Evolutionary conservation across 78 protist genomes (phyloP).

Genomic region (Dictyostelium capitatum): DNA sequence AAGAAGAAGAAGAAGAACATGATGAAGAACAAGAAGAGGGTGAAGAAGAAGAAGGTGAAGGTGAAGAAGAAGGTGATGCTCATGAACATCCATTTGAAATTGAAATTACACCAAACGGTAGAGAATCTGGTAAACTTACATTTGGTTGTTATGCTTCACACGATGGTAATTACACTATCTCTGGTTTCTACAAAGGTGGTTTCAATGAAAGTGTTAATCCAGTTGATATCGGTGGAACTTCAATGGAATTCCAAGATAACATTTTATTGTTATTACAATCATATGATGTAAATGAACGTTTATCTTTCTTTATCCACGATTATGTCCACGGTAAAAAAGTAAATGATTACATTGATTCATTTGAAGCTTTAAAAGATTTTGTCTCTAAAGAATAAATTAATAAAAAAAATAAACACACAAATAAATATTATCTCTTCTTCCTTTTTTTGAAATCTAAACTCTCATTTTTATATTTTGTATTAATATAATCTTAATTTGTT

Average conservation of each 20-base stretch:
- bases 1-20: slow-evolving; percentile 22
- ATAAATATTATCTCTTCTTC: not conserved
- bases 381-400: slow-evolving; percentile 26
- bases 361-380: slow-evolving; percentile 68
- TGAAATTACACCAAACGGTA: slow-evolving; percentile 39
- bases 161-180: slow-evolving; percentile 70
- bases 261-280: slow-evolving; percentile 61
- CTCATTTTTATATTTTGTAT: too few species aligned
- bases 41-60: slow-evolving; percentile 30
- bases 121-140: slow-evolving; percentile 13
- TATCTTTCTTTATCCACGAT: slow-evolving; percentile 77
- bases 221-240: slow-evolving; percentile 68
- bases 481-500: too few species aligned
- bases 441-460: too few species aligned
- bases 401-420: not conserved
- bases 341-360: slow-evolving; percentile 49
- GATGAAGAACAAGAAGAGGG: slow-evolving; percentile 23
- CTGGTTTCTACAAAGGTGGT: slow-evolving; percentile 75
- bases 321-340: slow-evolving; percentile 64
- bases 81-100: slow-evolving; percentile 78
- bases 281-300: slow-evolving; percentile 62
- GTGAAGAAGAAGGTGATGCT: not conserved
- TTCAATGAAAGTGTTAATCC: slow-evolving; percentile 55
- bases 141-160: slow-evolving; percentile 77
- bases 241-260: slow-evolving; percentile 72